Percentiles rank a stretch among this genome's conserved stretches.
These are phyloP conservation scores for Cochlearia excelsa DNA, from an alignment of 345 rosid species.

Conservation along the genomic window DNA sequence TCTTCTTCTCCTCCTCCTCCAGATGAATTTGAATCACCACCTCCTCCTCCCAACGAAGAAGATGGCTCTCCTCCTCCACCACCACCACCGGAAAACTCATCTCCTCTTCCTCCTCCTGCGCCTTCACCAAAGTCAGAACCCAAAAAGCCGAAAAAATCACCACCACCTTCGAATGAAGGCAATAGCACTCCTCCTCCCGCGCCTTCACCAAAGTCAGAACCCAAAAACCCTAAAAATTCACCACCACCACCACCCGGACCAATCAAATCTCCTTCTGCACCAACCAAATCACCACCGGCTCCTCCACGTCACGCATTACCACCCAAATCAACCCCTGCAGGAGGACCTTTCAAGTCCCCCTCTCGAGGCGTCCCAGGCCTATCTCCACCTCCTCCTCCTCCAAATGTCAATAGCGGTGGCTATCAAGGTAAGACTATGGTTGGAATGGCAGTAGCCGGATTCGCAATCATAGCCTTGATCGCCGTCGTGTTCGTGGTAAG, in stretches of 20 bases:
- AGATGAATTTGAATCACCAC: slow-evolving; percentile 18
- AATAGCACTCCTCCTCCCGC: slow-evolving; percentile 27
- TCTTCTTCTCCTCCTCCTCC: slow-evolving; percentile 18
- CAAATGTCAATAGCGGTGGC: background rate
- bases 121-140: slow-evolving; percentile 24
- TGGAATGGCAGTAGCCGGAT: slow-evolving; percentile 49
- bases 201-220: slow-evolving; percentile 23
- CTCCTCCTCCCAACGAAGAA: slow-evolving; percentile 23
- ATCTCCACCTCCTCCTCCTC: slow-evolving; percentile 3
- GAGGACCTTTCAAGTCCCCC: slow-evolving; percentile 28
- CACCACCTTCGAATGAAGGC: slow-evolving; percentile 10
- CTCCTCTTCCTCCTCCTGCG: background rate
- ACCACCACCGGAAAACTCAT: slow-evolving; percentile 23
- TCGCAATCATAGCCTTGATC: slow-evolving; percentile 49
- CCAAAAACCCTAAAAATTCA: background rate
- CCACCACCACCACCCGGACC: slow-evolving; percentile 36
- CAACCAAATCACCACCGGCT: slow-evolving; percentile 22
- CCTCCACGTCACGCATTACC: slow-evolving; percentile 30
- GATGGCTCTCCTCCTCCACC: slow-evolving; percentile 27
- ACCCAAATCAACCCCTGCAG: slow-evolving; percentile 22
- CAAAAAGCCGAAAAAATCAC: slow-evolving; percentile 1
- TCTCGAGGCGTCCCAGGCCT: slow-evolving; percentile 14
- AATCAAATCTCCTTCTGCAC: slow-evolving; percentile 27
- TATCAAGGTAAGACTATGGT: slow-evolving; percentile 29
- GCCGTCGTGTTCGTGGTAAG: slow-evolving; percentile 42